These are phyloP conservation scores for Alternaria gansuensis DNA, from an alignment of 2,329 filamentous ascomycete species.

Conservation along the genomic window DNA sequence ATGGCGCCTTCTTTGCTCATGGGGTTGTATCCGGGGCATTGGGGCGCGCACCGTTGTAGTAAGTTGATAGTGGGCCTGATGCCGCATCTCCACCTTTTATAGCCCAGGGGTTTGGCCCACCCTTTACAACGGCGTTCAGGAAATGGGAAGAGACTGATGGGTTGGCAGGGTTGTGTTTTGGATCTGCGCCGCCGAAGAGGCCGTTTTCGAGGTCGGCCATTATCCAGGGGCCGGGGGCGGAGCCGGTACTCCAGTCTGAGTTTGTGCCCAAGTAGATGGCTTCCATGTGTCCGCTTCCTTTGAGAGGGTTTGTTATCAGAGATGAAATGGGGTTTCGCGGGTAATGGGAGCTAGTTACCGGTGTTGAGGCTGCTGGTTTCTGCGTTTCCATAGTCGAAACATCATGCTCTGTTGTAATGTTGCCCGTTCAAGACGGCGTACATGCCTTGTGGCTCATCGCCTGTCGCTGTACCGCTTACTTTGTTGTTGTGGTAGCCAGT, in stretches of 20 bases:
- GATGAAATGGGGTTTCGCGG: no score
- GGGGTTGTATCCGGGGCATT: slow-evolving; percentile 63
- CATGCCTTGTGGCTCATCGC: slow-evolving; percentile 66
- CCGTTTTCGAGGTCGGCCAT: slow-evolving; percentile 76
- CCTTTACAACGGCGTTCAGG: slow-evolving; percentile 66
- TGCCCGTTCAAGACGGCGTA: slow-evolving; percentile 69
- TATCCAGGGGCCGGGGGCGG: slow-evolving; percentile 70
- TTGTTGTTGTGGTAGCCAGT: slow-evolving; percentile 70
- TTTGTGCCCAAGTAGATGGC: slow-evolving; percentile 70
- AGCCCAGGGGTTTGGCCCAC: slow-evolving; percentile 65
- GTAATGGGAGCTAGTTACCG: slow-evolving; percentile 35
- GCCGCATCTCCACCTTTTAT: slow-evolving; percentile 67
- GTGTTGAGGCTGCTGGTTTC: slow-evolving; percentile 56
- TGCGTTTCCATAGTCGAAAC: slow-evolving; percentile 58
- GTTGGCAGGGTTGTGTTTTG: slow-evolving; percentile 61
- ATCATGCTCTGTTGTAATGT: slow-evolving; percentile 67
- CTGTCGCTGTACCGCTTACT: slow-evolving; percentile 62
- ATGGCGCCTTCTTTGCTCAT: slow-evolving; percentile 73
- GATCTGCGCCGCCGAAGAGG: slow-evolving; percentile 65
- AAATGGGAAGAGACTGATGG: slow-evolving; percentile 66
- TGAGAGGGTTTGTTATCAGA: neutral
- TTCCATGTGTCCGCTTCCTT: slow-evolving; percentile 72
- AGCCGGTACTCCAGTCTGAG: slow-evolving; percentile 65
- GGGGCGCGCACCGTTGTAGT: slow-evolving; percentile 67
- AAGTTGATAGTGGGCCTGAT: slow-evolving; percentile 65